Percentiles rank a stretch among this genome's conserved stretches.
Evolutionary conservation across 495 filamentous ascomycete genomes (phyloP).

Genomic region (Penicillium desertorum): DNA sequence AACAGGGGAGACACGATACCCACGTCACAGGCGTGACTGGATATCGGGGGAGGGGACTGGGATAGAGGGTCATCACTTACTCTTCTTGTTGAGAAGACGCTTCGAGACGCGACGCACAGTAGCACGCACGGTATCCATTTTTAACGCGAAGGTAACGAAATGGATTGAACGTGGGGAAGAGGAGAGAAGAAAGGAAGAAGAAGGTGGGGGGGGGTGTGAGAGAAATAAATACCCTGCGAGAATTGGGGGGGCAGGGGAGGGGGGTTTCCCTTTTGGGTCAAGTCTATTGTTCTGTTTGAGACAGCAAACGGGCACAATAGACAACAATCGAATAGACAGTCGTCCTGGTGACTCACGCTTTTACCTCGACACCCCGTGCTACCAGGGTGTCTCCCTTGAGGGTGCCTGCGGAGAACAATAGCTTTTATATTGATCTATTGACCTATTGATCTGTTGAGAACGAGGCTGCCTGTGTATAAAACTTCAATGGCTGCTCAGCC

Average conservation of each 20-base stretch:
- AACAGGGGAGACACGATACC: neutral
- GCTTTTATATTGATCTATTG: neutral
- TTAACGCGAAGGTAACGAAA: neutral
- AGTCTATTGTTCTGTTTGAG: neutral
- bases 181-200: slow-evolving; percentile 10
- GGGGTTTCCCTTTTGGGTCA: neutral
- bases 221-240: neutral
- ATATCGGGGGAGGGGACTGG: neutral
- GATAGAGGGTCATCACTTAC: slow-evolving; percentile 1
- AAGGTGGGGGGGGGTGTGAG: neutral
- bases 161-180: neutral
- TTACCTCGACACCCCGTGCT: neutral
- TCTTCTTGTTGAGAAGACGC: slow-evolving; percentile 1
- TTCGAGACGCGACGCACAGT: slow-evolving; percentile 4
- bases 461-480: neutral
- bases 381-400: neutral
- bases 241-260: neutral
- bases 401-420: neutral
- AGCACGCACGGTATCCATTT: slow-evolving; percentile 4
- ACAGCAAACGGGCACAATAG: neutral
- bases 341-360: neutral
- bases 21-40: neutral
- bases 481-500: no score
- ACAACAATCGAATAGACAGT: no score
- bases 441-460: neutral